phyloP scores from a whole-genome alignment of 116 monocot genomes.

The Posidonia oceanica region DNA sequence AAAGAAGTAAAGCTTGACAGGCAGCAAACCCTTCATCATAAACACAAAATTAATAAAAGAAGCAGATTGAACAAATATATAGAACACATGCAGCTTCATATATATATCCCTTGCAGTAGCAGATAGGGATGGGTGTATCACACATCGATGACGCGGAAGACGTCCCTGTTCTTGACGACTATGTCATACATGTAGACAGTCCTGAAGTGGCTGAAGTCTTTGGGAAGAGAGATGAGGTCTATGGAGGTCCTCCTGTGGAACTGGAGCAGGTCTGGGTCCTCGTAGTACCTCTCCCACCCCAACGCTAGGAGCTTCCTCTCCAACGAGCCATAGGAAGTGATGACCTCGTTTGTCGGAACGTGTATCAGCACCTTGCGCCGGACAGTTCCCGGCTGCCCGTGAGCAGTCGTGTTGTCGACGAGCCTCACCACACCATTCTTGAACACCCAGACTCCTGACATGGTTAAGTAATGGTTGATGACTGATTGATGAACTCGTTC shows the following conservation, averaged over 20 bases:
- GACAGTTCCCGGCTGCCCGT: slow-evolving; percentile 24
- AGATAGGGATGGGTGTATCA: background rate
- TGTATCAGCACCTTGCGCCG: slow-evolving; percentile 50
- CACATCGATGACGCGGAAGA: slow-evolving; percentile 44
- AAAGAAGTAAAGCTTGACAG: too few relatives aligned
- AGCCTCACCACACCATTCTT: slow-evolving; percentile 76
- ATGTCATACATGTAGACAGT: slow-evolving; percentile 84
- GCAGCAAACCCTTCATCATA: too few relatives aligned
- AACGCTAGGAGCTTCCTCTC: slow-evolving; percentile 40
- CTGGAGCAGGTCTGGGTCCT: slow-evolving; percentile 40
- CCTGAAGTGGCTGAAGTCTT: slow-evolving; percentile 41
- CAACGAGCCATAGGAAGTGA: slow-evolving; percentile 42
- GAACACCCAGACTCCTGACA: slow-evolving; percentile 94
- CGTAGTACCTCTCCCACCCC: slow-evolving; percentile 75
- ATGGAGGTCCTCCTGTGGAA: slow-evolving; percentile 53
- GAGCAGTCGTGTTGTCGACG: slow-evolving; percentile 35
- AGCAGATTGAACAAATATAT: too few relatives aligned
- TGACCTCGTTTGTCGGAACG: slow-evolving; percentile 47
- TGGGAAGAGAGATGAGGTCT: slow-evolving; percentile 77
- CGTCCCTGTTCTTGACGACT: slow-evolving; percentile 66
- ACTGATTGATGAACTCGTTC: background rate
- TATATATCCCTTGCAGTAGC: too few relatives aligned
- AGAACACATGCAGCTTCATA: too few relatives aligned
- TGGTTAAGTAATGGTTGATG: slow-evolving; percentile 1
- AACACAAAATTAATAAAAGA: too few relatives aligned